Base-by-base conservation (phyloP, 148 eudicot genomes). In the Rhododendron ovatum region DNA sequence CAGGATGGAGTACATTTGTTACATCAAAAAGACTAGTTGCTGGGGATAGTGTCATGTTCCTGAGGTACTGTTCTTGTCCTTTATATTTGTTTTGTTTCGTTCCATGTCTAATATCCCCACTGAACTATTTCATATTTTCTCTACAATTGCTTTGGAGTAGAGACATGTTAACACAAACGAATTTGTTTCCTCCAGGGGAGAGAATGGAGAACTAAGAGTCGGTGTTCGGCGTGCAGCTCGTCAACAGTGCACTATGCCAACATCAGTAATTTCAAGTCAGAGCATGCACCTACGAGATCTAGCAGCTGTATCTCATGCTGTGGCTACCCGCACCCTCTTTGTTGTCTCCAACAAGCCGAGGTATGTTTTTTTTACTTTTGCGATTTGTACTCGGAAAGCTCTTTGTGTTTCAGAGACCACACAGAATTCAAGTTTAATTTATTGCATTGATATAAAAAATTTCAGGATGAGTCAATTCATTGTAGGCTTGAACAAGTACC, bases 1-100 rank as follows among this genome's bases (percentile, higher is more conserved):
- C 98, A 17, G 99, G 98, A 81, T 97, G 99, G 99, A 97, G 98
- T 91, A 96, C 96, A 73, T 97, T 97, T 90, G 96, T 96, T 59
- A 92, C 95, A 84, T 92, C 95, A 24, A 96, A 96, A 91, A 91
- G 95, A 96, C 86, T 95, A 90, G 98, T 92, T 75, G 98, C 99
- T 37, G 98, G 99, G 33, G 98, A 96, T 91, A 91, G 96, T 78
- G 95, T 96, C 85, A 94, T 96, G 50, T 96, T 96, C 87, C 90
- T 96, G 80, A 96, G 98, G 99, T 96, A 91, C 73, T n/a, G 55
- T 51, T 78, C 50, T 78, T 67, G 1, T 43, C 43, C 82, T 20
- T 65, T 0, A n/a, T 65, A 65, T 65, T 9, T 9, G 13, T 65
- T 65, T n/a, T 2, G 3, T 71, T 33, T 50, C 57, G 5, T 30